Evolutionary conservation across 352 stramenopile genomes (phyloP).

Genomic region (Phytophthora pini): DNA sequence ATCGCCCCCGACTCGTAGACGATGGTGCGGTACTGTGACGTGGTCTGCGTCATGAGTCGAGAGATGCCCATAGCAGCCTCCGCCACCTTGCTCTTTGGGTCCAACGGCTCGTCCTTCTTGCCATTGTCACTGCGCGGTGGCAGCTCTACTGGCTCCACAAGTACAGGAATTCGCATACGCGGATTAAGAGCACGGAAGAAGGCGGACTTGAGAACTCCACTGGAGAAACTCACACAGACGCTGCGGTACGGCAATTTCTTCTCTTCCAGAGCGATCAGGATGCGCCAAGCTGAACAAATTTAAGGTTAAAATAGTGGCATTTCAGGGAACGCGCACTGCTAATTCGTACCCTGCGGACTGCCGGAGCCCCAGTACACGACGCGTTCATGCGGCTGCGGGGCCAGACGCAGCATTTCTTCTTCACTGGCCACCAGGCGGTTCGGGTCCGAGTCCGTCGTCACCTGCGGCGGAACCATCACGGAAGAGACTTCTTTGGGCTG

Average conservation of each 20-base stretch:
- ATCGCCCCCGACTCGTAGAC: conserved; percentile 86
- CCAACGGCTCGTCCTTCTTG: conserved; percentile 1
- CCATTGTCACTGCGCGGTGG: not conserved
- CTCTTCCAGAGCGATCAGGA: conserved; percentile 82
- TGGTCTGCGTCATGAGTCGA: conserved; percentile 35
- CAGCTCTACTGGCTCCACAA: conserved; percentile 67
- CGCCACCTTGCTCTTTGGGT: conserved; percentile 33
- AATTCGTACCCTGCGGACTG: conserved; percentile 70
- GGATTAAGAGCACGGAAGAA: conserved; percentile 83
- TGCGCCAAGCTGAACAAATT: conserved; percentile 65
- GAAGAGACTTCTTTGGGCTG: conserved; percentile 3
- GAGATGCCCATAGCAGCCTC: conserved; percentile 45
- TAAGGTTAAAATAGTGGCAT: not conserved
- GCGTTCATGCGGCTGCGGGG: conserved; percentile 70
- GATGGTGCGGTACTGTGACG: conserved; percentile 53
- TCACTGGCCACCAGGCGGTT: conserved; percentile 50
- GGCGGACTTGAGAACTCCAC: conserved; percentile 79
- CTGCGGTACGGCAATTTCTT: conserved; percentile 81
- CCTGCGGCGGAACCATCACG: conserved; percentile 11
- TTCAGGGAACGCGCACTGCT: conserved; percentile 2
- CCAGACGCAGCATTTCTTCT: conserved; percentile 61
- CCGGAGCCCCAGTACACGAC: conserved; percentile 87
- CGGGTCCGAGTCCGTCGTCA: conserved; percentile 20
- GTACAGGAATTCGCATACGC: conserved; percentile 82
- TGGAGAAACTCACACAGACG: conserved; percentile 86